These are phyloP conservation scores for Monosporascus cannonballus DNA, from an alignment of 2,329 filamentous ascomycete species.

Conservation along the genomic window DNA sequence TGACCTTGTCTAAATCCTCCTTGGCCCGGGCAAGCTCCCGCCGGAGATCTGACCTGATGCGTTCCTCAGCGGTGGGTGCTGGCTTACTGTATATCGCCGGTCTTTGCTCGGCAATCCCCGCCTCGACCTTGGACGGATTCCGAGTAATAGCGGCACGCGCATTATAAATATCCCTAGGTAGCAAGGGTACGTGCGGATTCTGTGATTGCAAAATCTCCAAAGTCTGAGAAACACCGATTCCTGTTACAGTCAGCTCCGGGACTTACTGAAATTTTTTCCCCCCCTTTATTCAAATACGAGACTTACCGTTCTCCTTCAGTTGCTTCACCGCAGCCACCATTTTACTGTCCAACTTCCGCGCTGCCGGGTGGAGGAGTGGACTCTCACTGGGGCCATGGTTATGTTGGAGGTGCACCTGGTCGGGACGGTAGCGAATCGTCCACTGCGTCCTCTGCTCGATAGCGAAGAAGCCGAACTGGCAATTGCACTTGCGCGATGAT, in stretches of 20 bases:
- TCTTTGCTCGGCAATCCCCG: constrained; percentile 53
- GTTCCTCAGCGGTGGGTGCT: constrained; percentile 56
- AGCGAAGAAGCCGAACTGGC: constrained; percentile 64
- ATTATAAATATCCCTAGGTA: constrained; percentile 63
- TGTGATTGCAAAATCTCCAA: constrained; percentile 59
- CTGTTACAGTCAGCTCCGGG: constrained; percentile 36
- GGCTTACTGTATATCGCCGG: constrained; percentile 63
- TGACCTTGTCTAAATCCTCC: constrained; percentile 49
- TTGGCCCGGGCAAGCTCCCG: constrained; percentile 53
- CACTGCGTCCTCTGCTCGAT: constrained; percentile 63
- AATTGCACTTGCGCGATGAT: constrained; percentile 63
- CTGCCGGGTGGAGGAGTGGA: constrained; percentile 59
- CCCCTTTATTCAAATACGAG: not conserved
- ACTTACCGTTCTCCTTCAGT: constrained; percentile 59
- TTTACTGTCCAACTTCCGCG: constrained; percentile 59
- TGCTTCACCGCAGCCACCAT: constrained; percentile 63
- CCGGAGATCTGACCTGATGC: constrained; percentile 55
- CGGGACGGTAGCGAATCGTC: constrained; percentile 59
- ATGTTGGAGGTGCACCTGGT: constrained; percentile 50
- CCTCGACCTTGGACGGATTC: constrained; percentile 56
- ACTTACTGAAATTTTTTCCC: constrained; percentile 1
- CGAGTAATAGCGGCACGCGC: constrained; percentile 61
- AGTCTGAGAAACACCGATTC: constrained; percentile 60
- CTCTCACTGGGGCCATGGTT: constrained; percentile 63
- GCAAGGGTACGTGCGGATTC: constrained; percentile 56